Percentiles rank a stretch among this genome's conserved stretches.
phyloP scores from a whole-genome alignment of 345 rosid species.

The Arabidopsis suecica region DNA sequence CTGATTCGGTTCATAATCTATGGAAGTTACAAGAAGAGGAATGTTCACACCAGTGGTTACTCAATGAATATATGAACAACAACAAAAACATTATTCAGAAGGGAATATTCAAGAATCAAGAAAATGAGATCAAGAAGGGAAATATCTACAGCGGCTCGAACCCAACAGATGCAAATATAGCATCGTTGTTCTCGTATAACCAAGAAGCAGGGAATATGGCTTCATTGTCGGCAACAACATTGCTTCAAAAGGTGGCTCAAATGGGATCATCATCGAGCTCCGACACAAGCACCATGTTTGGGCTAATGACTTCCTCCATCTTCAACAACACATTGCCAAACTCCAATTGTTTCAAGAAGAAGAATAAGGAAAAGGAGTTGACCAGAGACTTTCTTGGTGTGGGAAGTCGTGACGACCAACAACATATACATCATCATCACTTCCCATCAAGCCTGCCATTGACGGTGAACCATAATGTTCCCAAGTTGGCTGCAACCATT shows the following conservation, averaged over 20 bases:
- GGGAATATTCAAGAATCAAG: conserved; percentile 1
- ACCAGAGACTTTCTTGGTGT: conserved; percentile 70
- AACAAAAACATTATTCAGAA: neutral
- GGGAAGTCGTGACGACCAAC: conserved; percentile 40
- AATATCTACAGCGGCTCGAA: neutral
- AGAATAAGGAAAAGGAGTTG: conserved; percentile 31
- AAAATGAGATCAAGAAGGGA: conserved; percentile 11
- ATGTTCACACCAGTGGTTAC: conserved; percentile 2
- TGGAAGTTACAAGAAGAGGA: conserved; percentile 5
- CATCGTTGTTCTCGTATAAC: conserved; percentile 19
- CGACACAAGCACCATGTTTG: conserved; percentile 12
- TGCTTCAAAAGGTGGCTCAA: conserved; percentile 75
- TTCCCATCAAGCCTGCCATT: conserved; percentile 41
- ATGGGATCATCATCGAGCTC: conserved; percentile 58
- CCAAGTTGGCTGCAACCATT: conserved; percentile 44
- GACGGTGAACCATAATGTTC: conserved; percentile 46
- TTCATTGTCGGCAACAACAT: conserved; percentile 69
- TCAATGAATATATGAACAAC: conserved; percentile 14
- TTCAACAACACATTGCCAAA: conserved; percentile 19
- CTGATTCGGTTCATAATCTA: conserved; percentile 6
- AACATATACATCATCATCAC: neutral
- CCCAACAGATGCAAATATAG: neutral
- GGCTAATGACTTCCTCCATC: conserved; percentile 37
- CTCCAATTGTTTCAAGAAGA: conserved; percentile 12
- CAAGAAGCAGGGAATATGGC: neutral